Evolutionary conservation across 768 basidiomycete genomes (phyloP).

Genomic region (Boletellus emodensis): DNA sequence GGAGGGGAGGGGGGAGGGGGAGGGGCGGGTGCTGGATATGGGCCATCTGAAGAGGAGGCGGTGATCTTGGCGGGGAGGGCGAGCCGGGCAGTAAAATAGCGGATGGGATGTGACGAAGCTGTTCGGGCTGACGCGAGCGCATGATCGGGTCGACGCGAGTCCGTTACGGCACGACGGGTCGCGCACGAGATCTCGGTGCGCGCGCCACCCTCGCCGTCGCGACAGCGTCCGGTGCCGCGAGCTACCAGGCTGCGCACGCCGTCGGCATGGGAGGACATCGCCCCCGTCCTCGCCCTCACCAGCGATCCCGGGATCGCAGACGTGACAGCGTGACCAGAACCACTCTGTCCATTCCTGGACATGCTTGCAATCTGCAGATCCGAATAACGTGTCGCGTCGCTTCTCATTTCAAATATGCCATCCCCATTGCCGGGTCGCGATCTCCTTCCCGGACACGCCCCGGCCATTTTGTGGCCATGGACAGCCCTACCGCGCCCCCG

Average conservation of each 20-base stretch:
- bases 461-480: too few relatives aligned
- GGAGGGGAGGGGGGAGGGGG: constrained; percentile 20
- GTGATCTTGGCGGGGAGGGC: not conserved
- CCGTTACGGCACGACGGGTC: constrained; percentile 23
- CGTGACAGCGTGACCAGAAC: constrained; percentile 20
- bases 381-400: constrained; percentile 26
- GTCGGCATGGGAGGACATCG: not conserved
- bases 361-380: constrained; percentile 30
- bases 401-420: constrained; percentile 31
- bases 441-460: constrained; percentile 2
- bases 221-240: too few relatives aligned
- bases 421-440: constrained; percentile 6
- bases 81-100: constrained; percentile 18
- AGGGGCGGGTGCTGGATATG: constrained; percentile 24
- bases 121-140: constrained; percentile 21
- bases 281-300: not conserved
- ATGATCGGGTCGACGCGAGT: constrained; percentile 27
- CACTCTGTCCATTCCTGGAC: constrained; percentile 11
- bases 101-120: constrained; percentile 13
- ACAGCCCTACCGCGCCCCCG: constrained; percentile 1
- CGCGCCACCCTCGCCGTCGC: not conserved
- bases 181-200: constrained; percentile 5
- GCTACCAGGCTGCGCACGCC: not conserved
- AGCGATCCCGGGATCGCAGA: not conserved
- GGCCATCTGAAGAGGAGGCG: constrained; percentile 17